Evolutionary conservation across 768 basidiomycete genomes (phyloP).

Genomic region (Sarcodon aspratus): DNA sequence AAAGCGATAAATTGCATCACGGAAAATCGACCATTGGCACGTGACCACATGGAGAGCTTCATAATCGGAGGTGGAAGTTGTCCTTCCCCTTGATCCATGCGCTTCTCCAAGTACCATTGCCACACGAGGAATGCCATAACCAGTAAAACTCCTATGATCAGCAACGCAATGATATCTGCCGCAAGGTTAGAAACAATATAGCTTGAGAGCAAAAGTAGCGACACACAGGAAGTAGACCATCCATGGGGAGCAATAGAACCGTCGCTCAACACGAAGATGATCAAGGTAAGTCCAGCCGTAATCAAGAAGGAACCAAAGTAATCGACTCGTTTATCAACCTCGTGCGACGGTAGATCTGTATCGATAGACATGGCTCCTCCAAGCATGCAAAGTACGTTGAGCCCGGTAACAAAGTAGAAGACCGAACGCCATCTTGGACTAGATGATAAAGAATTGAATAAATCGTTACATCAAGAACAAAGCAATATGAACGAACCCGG

Average conservation of each 20-base stretch:
- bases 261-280: constrained; percentile 66
- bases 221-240: constrained; percentile 50
- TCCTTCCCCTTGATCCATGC: constrained; percentile 3
- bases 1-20: constrained; percentile 56
- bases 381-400: constrained; percentile 40
- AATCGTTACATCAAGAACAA: not conserved
- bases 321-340: constrained; percentile 40
- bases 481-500: constrained; percentile 15
- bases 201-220: constrained; percentile 12
- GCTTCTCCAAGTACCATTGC: constrained; percentile 49
- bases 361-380: constrained; percentile 53
- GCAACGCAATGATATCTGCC: constrained; percentile 58
- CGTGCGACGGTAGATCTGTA: constrained; percentile 28
- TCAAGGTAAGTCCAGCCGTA: constrained; percentile 54
- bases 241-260: constrained; percentile 45
- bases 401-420: constrained; percentile 48
- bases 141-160: constrained; percentile 50
- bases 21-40: constrained; percentile 50
- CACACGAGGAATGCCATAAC: constrained; percentile 48
- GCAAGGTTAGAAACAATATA: constrained; percentile 1
- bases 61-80: constrained; percentile 48
- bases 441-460: not conserved
- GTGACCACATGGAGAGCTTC: constrained; percentile 48
- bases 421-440: constrained; percentile 52
- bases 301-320: constrained; percentile 66